These are phyloP conservation scores for Curvularia sp. DNA, from an alignment of 2,329 filamentous ascomycete genomes.

Conservation along the genomic window DNA sequence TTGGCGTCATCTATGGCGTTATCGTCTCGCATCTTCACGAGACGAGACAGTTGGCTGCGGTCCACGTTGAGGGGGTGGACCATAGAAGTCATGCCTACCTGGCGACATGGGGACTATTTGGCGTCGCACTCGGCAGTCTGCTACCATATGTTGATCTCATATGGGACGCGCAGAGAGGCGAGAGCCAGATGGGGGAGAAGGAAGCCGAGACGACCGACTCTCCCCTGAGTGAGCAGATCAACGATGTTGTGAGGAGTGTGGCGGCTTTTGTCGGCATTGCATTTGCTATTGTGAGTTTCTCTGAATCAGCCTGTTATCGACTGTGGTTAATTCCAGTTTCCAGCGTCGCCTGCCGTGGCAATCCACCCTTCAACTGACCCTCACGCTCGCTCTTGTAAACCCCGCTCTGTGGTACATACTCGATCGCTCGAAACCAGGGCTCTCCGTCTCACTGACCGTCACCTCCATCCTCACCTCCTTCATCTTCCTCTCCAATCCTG, in stretches of 20 bases:
- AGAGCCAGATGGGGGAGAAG: conserved; percentile 12
- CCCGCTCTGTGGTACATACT: conserved; percentile 96
- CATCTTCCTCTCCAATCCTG: conserved; percentile 76
- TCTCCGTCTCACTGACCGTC: conserved; percentile 77
- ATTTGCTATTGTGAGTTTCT: conserved; percentile 77
- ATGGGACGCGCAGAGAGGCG: conserved; percentile 65
- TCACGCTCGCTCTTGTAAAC: conserved; percentile 88
- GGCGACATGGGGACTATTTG: conserved; percentile 80
- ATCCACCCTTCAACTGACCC: conserved; percentile 89
- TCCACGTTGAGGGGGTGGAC: conserved; percentile 65
- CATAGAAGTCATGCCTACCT: conserved; percentile 71
- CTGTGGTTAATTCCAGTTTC: conserved; percentile 11
- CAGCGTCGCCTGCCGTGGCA: conserved; percentile 91
- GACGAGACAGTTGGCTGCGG: conserved; percentile 67
- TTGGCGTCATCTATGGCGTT: conserved; percentile 83
- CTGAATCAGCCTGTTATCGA: background rate
- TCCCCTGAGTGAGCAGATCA: conserved; percentile 71
- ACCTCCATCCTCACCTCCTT: conserved; percentile 76
- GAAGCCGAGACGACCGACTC: conserved; percentile 47
- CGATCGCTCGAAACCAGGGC: conserved; percentile 85
- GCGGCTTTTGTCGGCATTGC: conserved; percentile 76
- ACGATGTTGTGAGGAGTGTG: conserved; percentile 71
- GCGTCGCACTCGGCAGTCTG: conserved; percentile 77
- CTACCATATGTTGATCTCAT: conserved; percentile 84
- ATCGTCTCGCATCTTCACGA: conserved; percentile 82